Evolutionary conservation across 1,284 basidiomycete genomes (phyloP), one percentile per base, ranked within the genome.

Genomic region (Heterobasidion occidentale): DNA sequence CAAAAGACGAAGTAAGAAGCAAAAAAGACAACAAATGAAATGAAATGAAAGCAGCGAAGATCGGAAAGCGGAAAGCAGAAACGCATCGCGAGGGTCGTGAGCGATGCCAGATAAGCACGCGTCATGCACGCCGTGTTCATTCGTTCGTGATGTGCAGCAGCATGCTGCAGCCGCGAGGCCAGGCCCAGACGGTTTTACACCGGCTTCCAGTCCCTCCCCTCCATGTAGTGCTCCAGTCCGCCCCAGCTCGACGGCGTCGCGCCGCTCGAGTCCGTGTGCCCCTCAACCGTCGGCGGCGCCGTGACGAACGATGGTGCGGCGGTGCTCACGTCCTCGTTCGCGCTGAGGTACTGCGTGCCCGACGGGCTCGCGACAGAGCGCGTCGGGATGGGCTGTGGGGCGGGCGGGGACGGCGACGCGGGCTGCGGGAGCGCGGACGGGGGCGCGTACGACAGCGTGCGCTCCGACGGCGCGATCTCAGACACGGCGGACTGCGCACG

Each of bases 271-370:
- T 71, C 73, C 36, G 78, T 80, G 19, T 67, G 68, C 42, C 79
- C 78, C 27, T 75, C 75, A 17, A 84, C 67, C 8, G 81, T 84
- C 47, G 78, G 74, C 46, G 86, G 74, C 14, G 77, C 77, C 2
- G 86, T 87, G 34, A 88, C 75, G 62, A 86, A 86, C 55, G 85
- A 87, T 59, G 76, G 74, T 4, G 79, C 75, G 20, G 86, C 86
- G 0, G 84, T 84, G 65, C 85, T 87, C 63, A 88, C 74, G 64
- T 84, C 84, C 50, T 0, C 77, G 76, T 35, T 72, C 78, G 65
- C 78, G 81, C 60, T 67, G 60, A 33, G 55, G 59, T n/a, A 54
- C 56, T 1, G 52, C 55, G 52, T 51, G 47, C 50, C 49, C 33
- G 58, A 27, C 7, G 44, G 55, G 47, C 35, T 44, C 27, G 14